These are phyloP conservation scores for Fusarium sp. DNA, from an alignment of 2,329 filamentous ascomycete genomes.

Conservation along the genomic window DNA sequence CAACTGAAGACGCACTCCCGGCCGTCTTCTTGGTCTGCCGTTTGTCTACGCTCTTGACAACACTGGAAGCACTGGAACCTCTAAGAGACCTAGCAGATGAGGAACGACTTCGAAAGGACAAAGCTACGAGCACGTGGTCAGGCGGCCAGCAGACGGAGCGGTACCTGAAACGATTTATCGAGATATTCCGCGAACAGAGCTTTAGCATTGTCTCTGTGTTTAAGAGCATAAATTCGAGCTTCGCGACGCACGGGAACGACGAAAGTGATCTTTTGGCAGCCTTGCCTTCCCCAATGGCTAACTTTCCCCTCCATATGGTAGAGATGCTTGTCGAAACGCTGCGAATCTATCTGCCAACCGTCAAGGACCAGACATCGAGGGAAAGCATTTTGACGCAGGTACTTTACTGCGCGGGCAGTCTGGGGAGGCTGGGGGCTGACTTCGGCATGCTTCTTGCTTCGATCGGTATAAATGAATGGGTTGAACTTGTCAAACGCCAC, in stretches of 20 bases:
- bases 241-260: conserved; percentile 28
- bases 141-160: conserved; percentile 92
- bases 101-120: conserved; percentile 65
- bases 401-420: conserved; percentile 88
- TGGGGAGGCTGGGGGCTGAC: conserved; percentile 89
- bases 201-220: conserved; percentile 97
- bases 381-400: conserved; percentile 93
- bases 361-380: conserved; percentile 79
- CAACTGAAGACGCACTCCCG: conserved; percentile 73
- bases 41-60: conserved; percentile 78
- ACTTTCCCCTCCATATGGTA: conserved; percentile 85
- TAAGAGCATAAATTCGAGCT: conserved; percentile 73
- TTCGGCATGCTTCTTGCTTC: conserved; percentile 85
- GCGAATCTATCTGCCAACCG: conserved; percentile 77
- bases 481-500: conserved; percentile 88
- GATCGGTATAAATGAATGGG: conserved; percentile 74
- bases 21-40: conserved; percentile 89
- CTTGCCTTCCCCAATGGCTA: conserved; percentile 79
- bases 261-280: conserved; percentile 55
- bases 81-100: conserved; percentile 89
- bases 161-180: conserved; percentile 93
- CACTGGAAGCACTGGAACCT: conserved; percentile 84
- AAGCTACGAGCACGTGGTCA: conserved; percentile 59
- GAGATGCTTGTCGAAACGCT: conserved; percentile 82
- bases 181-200: conserved; percentile 96